phyloP scores from a whole-genome alignment of 2,329 filamentous ascomycete genomes.

The Arthrobotrys entomopaga region DNA sequence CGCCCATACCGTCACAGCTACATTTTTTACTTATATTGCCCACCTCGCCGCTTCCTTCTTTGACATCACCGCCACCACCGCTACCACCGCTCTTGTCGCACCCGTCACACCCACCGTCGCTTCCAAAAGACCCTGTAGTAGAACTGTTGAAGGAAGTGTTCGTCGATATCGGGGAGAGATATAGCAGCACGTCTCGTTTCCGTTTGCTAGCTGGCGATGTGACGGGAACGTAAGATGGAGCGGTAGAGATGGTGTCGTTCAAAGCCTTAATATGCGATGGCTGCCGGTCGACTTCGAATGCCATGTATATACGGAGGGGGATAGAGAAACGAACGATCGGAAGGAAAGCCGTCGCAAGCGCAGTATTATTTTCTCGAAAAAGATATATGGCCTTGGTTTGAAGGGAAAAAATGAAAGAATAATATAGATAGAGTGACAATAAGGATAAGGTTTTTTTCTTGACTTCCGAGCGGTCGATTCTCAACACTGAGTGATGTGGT shows the following conservation, averaged over 20 bases:
- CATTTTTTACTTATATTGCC: neutral
- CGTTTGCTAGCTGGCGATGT: slow-evolving; percentile 55
- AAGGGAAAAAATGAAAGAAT: too few species aligned
- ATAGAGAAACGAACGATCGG: too few species aligned
- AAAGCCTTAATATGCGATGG: slow-evolving; percentile 47
- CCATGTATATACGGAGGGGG: slow-evolving; percentile 33
- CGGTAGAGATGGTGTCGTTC: slow-evolving; percentile 31
- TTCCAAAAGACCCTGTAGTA: slow-evolving; percentile 32
- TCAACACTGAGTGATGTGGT: too few species aligned
- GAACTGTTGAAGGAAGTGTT: slow-evolving; percentile 53
- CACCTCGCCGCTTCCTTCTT: slow-evolving; percentile 4
- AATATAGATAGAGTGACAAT: too few species aligned
- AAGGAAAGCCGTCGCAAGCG: neutral
- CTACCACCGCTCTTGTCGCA: slow-evolving; percentile 18
- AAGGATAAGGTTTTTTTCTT: too few species aligned
- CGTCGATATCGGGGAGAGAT: slow-evolving; percentile 45
- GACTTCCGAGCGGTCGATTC: too few species aligned
- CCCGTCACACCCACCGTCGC: slow-evolving; percentile 29
- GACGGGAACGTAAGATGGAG: slow-evolving; percentile 47
- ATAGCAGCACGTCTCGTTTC: slow-evolving; percentile 55
- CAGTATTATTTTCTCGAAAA: too few species aligned
- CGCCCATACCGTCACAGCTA: slow-evolving; percentile 9
- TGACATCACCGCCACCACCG: slow-evolving; percentile 3
- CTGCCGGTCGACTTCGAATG: slow-evolving; percentile 43
- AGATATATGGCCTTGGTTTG: too few species aligned